Percentiles rank a stretch among this genome's conserved stretches.
Evolutionary conservation across 768 basidiomycete genomes (phyloP).

Genomic region (Dioszegia hungarica): DNA sequence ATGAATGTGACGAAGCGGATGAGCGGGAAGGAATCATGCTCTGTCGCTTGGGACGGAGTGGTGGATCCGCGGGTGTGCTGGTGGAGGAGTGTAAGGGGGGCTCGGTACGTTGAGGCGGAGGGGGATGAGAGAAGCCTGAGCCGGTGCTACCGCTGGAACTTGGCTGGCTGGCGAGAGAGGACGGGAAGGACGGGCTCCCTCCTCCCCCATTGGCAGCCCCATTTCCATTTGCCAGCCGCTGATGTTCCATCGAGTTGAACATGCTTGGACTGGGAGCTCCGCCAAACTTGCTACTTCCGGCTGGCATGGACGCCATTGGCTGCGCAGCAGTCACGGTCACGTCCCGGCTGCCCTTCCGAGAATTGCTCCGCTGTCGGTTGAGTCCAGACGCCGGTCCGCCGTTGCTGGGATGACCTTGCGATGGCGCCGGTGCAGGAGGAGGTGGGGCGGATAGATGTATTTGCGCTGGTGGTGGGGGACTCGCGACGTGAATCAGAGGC

Average conservation of each 20-base stretch:
- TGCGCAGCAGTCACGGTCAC: conserved; percentile 37
- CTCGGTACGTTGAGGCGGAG: not conserved
- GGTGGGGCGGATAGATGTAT: not conserved
- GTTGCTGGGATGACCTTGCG: not conserved
- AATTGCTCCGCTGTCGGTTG: conserved; percentile 22
- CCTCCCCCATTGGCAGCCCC: not conserved
- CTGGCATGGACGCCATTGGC: conserved; percentile 21
- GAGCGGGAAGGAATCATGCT: conserved; percentile 34
- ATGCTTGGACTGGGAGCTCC: conserved; percentile 37
- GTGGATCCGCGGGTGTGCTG: conserved; percentile 47
- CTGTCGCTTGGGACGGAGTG: conserved; percentile 48
- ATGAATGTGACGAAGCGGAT: not conserved
- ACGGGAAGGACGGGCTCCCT: not conserved
- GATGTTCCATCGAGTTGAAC: conserved; percentile 32
- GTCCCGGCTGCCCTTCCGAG: conserved; percentile 30
- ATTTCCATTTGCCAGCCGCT: not conserved
- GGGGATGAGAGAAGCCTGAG: conserved; percentile 13
- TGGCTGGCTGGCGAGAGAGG: not conserved
- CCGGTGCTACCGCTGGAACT: conserved; percentile 6
- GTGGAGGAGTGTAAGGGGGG: not conserved
- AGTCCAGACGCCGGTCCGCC: not conserved
- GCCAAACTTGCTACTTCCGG: conserved; percentile 22
- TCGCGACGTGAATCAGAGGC: not conserved
- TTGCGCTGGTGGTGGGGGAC: not conserved
- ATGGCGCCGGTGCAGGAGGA: not conserved